A percentile compares a stretch with the other conserved stretches of the same genome.
Evolutionary conservation across 2,329 filamentous ascomycete species (phyloP).

Genomic region (Conoideocrella luteorostrata): DNA sequence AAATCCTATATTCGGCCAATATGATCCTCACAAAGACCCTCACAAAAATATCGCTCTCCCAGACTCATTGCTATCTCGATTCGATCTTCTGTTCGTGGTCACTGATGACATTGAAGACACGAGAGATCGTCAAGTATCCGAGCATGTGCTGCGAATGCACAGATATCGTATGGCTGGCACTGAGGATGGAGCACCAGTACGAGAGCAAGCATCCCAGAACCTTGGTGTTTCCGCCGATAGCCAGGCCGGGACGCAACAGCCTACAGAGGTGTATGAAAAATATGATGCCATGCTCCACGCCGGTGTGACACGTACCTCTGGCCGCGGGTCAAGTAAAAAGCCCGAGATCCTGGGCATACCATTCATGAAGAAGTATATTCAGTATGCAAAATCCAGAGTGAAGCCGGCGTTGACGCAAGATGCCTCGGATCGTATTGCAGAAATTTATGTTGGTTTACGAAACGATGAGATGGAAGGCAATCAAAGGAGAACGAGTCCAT

Average conservation of each 20-base stretch:
- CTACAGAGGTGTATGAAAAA: constrained; percentile 91
- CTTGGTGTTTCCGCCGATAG: constrained; percentile 82
- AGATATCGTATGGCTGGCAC: constrained; percentile 86
- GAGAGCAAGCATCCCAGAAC: constrained; percentile 77
- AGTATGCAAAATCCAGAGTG: constrained; percentile 89
- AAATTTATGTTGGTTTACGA: constrained; percentile 83
- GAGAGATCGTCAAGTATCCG: constrained; percentile 82
- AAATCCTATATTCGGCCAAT: constrained; percentile 97
- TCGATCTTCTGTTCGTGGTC: constrained; percentile 94
- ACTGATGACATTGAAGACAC: constrained; percentile 97
- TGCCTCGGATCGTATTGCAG: constrained; percentile 84
- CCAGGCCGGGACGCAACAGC: constrained; percentile 63
- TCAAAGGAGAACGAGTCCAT: constrained; percentile 84
- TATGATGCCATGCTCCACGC: constrained; percentile 94
- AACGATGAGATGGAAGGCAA: constrained; percentile 96
- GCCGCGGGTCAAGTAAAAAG: constrained; percentile 67
- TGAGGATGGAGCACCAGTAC: constrained; percentile 90
- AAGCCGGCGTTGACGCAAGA: constrained; percentile 88
- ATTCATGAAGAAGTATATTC: constrained; percentile 99
- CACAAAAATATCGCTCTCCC: constrained; percentile 98
- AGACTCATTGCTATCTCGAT: constrained; percentile 94
- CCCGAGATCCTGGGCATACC: constrained; percentile 90
- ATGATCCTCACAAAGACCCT: constrained; percentile 96
- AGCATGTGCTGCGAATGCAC: constrained; percentile 97
- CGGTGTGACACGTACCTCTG: constrained; percentile 71